A percentile compares a stretch with the other conserved stretches of the same genome.
Conservation (phyloP, 2,329 filamentous ascomycete species). For the Parafenestella ontariensis region DNA sequence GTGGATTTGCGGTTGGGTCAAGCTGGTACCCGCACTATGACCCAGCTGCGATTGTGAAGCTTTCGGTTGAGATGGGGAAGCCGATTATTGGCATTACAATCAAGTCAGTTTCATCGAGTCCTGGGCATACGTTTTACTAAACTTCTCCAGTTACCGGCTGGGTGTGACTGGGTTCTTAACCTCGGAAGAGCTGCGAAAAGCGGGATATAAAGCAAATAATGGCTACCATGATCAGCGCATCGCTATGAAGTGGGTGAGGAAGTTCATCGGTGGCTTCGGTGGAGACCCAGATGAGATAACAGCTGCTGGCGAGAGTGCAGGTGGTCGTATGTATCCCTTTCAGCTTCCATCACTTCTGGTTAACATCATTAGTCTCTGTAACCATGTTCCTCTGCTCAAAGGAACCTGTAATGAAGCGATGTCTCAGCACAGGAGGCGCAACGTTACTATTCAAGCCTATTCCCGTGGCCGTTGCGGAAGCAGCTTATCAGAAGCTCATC, state of each 20-base stretch:
- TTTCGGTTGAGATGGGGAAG: constrained; percentile 52
- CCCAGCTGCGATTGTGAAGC: constrained; percentile 53
- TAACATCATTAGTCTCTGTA: constrained; percentile 29
- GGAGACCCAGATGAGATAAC: constrained; percentile 49
- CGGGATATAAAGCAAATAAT: constrained; percentile 49
- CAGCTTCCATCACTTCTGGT: not conserved
- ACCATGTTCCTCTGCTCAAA: constrained; percentile 37
- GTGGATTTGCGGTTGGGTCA: constrained; percentile 58
- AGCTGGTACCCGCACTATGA: constrained; percentile 63
- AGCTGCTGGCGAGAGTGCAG: constrained; percentile 57
- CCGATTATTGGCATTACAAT: constrained; percentile 56
- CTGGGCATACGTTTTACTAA: constrained; percentile 27
- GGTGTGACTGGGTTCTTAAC: constrained; percentile 50
- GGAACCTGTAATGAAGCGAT: constrained; percentile 48
- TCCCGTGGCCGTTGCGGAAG: constrained; percentile 50
- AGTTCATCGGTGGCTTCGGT: constrained; percentile 48
- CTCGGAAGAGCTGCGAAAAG: constrained; percentile 56
- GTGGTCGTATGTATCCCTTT: constrained; percentile 48
- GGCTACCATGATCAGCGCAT: constrained; percentile 45
- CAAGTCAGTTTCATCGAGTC: constrained; percentile 50
- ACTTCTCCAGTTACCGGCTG: constrained; percentile 37
- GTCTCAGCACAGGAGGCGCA: constrained; percentile 50
- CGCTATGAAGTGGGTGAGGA: constrained; percentile 48
- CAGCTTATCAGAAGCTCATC: constrained; percentile 51
- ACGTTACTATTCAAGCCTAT: constrained; percentile 52